Percentiles rank a stretch among this genome's conserved stretches.
Evolutionary conservation across 352 stramenopile species (phyloP).

Genomic region (Albugo laibachii): DNA sequence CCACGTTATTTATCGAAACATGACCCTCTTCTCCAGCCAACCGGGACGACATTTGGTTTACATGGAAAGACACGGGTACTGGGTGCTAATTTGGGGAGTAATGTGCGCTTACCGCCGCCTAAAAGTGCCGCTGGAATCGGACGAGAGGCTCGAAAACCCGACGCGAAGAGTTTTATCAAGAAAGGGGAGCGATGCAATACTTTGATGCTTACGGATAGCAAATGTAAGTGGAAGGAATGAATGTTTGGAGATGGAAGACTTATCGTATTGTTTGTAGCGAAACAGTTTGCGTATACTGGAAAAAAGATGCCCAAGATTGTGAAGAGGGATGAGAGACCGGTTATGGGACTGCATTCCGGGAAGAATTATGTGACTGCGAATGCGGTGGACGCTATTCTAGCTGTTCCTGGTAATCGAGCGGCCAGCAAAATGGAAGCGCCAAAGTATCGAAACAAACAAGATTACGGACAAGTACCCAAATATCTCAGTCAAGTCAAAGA

Average conservation of each 20-base stretch:
- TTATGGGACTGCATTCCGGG: constrained; percentile 80
- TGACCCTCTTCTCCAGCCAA: constrained; percentile 60
- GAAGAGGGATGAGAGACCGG: constrained; percentile 71
- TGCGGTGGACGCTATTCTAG: constrained; percentile 82
- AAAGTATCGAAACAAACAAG: constrained; percentile 77
- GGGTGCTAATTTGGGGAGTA: constrained; percentile 38
- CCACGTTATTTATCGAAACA: constrained; percentile 79
- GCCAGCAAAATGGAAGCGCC: constrained; percentile 34
- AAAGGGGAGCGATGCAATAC: constrained; percentile 38
- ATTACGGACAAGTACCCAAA: constrained; percentile 83
- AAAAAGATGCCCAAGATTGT: constrained; percentile 53
- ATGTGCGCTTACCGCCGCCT: constrained; percentile 18
- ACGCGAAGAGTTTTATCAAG: constrained; percentile 52
- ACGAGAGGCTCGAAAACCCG: constrained; percentile 27
- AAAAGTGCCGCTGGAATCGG: constrained; percentile 43
- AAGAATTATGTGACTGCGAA: constrained; percentile 91
- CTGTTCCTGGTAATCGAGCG: constrained; percentile 38
- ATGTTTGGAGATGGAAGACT: constrained; percentile 6
- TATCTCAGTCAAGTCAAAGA: constrained; percentile 86
- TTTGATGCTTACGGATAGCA: constrained; percentile 23
- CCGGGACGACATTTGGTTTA: constrained; percentile 75
- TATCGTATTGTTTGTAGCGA: constrained; percentile 15
- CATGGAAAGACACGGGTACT: constrained; percentile 47
- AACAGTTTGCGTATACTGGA: constrained; percentile 49
- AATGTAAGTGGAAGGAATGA: constrained; percentile 14